A percentile compares a stretch with the other conserved stretches of the same genome.
Conservation (phyloP, 2,329 filamentous ascomycete species). For the Nigrospora osmanthi region DNA sequence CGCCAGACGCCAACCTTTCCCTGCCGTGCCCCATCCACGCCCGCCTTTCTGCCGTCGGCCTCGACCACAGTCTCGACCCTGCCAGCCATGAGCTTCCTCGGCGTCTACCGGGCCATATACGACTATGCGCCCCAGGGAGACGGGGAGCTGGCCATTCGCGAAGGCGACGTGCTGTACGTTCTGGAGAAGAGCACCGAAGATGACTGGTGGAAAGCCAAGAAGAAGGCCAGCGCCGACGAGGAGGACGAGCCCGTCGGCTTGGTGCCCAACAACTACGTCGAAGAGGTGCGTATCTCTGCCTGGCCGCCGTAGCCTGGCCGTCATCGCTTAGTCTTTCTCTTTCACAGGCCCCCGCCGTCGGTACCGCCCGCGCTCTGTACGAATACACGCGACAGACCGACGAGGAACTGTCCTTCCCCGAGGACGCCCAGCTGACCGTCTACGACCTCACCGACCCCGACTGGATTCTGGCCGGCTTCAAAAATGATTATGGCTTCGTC, state of each 20-base stretch:
- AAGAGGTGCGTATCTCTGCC: conserved; percentile 61
- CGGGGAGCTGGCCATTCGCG: conserved; percentile 74
- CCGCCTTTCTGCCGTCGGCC: too few relatives aligned
- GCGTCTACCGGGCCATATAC: conserved; percentile 84
- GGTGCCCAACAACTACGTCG: conserved; percentile 90
- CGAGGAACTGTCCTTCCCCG: conserved; percentile 91
- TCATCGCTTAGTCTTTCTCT: conserved; percentile 1
- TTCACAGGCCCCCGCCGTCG: conserved; percentile 54
- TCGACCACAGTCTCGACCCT: too few relatives aligned
- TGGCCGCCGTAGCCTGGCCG: background rate
- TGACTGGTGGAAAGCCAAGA: conserved; percentile 96
- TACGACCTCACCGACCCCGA: conserved; percentile 90
- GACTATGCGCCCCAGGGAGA: conserved; percentile 85
- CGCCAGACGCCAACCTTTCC: too few relatives aligned
- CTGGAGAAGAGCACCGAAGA: conserved; percentile 70
- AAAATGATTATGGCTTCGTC: conserved; percentile 86
- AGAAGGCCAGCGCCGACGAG: conserved; percentile 73
- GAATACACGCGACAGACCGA: conserved; percentile 97
- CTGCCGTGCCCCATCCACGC: too few relatives aligned
- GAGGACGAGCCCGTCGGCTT: conserved; percentile 87
- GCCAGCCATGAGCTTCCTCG: conserved; percentile 74
- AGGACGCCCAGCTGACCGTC: conserved; percentile 75
- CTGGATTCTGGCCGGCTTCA: conserved; percentile 86
- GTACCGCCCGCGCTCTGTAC: conserved; percentile 85
- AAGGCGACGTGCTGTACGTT: conserved; percentile 84